phyloP scores from a whole-genome alignment of 2,329 filamentous ascomycete species.

The Lasiodiplodia sp. region DNA sequence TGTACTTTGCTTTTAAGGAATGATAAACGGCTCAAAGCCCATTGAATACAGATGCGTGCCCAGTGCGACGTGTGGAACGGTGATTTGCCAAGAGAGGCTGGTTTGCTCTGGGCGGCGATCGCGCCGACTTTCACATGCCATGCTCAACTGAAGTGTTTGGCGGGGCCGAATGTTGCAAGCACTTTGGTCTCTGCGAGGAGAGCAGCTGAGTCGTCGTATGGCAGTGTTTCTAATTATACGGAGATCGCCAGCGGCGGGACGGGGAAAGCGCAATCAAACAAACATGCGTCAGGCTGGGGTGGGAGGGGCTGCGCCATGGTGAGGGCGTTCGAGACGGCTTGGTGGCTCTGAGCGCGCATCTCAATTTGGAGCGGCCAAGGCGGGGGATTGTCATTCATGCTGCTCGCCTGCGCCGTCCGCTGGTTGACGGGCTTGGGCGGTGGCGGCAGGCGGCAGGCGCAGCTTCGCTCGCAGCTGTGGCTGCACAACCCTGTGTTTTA shows the following conservation, averaged over 20 bases:
- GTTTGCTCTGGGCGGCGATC: neutral
- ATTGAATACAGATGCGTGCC: slow-evolving; percentile 8
- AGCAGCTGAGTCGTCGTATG: neutral
- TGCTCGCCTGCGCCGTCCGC: neutral
- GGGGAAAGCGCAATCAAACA: slow-evolving; percentile 7
- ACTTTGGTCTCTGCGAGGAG: neutral
- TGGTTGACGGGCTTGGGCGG: neutral
- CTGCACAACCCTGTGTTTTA: slow-evolving; percentile 18
- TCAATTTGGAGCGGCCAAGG: slow-evolving; percentile 22
- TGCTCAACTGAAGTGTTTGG: neutral
- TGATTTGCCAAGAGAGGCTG: neutral
- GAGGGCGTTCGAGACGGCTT: neutral
- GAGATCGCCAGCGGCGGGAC: neutral
- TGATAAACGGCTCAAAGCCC: slow-evolving; percentile 22
- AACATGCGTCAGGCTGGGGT: neutral
- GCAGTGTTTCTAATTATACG: slow-evolving; percentile 13
- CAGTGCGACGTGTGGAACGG: neutral
- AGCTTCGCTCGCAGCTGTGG: slow-evolving; percentile 1
- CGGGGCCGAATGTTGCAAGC: neutral
- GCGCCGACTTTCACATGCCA: neutral
- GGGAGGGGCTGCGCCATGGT: slow-evolving; percentile 5
- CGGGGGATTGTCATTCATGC: slow-evolving; percentile 1
- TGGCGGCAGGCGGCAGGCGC: neutral
- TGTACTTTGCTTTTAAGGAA: slow-evolving; percentile 28
- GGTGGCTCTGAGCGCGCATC: slow-evolving; percentile 19